Evolutionary conservation across 2,329 filamentous ascomycete species (phyloP).

Genomic region (Claviceps quebecensis): DNA sequence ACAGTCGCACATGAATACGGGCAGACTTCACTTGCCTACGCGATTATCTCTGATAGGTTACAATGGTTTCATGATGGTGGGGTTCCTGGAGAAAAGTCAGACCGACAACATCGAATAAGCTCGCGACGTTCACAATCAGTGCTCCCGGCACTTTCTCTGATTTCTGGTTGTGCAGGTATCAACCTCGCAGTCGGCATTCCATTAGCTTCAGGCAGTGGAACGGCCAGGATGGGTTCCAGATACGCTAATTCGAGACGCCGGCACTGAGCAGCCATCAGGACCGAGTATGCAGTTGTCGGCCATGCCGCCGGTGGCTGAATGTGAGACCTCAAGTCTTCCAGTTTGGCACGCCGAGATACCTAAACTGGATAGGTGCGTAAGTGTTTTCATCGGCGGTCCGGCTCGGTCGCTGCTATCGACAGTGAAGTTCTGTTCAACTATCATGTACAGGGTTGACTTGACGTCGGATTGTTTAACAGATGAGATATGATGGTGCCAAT

Average conservation of each 20-base stretch:
- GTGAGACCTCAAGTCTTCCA: neutral
- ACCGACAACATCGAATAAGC: neutral
- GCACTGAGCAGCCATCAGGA: neutral
- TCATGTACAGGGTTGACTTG: neutral
- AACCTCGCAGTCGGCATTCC: neutral
- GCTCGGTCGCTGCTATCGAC: neutral
- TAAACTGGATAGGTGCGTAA: neutral
- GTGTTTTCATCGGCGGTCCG: neutral
- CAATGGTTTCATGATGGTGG: neutral
- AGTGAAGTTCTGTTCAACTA: neutral
- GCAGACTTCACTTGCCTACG: neutral
- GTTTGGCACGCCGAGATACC: neutral
- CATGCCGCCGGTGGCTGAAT: neutral
- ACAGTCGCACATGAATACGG: neutral
- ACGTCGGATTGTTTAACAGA: neutral
- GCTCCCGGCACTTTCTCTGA: neutral
- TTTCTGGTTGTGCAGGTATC: neutral
- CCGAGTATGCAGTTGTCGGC: neutral
- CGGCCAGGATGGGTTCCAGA: neutral
- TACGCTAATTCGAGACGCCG: too few relatives aligned
- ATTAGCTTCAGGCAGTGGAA: neutral
- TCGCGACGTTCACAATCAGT: neutral
- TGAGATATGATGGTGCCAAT: neutral
- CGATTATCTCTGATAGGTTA: neutral
- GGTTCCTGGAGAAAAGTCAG: neutral